Evolutionary conservation across 2,329 filamentous ascomycete species (phyloP).

Genomic region (Talaromyces atroroseus): DNA sequence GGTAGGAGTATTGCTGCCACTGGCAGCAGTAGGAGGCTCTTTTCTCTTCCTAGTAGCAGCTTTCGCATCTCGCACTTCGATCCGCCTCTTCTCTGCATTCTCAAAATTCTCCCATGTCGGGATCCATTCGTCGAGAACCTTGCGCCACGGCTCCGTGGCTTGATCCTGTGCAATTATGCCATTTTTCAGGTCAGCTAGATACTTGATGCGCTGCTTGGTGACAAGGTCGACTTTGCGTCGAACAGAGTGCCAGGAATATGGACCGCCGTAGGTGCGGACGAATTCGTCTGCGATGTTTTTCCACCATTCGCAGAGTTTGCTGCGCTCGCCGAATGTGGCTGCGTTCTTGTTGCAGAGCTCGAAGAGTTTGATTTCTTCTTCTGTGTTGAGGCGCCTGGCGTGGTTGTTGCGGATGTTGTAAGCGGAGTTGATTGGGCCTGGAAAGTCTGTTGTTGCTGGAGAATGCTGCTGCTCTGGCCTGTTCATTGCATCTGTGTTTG

Average conservation of each 20-base stretch:
- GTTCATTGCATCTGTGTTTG: background rate
- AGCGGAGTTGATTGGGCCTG: background rate
- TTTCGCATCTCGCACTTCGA: constrained; percentile 33
- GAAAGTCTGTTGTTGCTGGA: background rate
- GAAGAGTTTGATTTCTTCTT: constrained; percentile 36
- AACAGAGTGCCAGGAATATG: constrained; percentile 40
- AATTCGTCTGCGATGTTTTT: constrained; percentile 35
- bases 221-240: constrained; percentile 38
- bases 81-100: constrained; percentile 31
- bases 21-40: constrained; percentile 16
- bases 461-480: background rate
- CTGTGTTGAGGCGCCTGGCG: constrained; percentile 31
- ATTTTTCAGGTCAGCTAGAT: constrained; percentile 30
- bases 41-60: constrained; percentile 21
- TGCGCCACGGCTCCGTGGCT: constrained; percentile 35
- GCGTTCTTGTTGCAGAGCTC: constrained; percentile 37
- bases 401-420: background rate
- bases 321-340: constrained; percentile 33
- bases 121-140: constrained; percentile 36
- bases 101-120: constrained; percentile 38
- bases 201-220: constrained; percentile 38
- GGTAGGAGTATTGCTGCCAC: background rate
- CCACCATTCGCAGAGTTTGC: constrained; percentile 41
- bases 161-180: constrained; percentile 20
- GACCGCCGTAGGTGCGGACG: constrained; percentile 31